Conservation (phyloP, 2,329 filamentous ascomycete species). For the Botrytis paeoniae region DNA sequence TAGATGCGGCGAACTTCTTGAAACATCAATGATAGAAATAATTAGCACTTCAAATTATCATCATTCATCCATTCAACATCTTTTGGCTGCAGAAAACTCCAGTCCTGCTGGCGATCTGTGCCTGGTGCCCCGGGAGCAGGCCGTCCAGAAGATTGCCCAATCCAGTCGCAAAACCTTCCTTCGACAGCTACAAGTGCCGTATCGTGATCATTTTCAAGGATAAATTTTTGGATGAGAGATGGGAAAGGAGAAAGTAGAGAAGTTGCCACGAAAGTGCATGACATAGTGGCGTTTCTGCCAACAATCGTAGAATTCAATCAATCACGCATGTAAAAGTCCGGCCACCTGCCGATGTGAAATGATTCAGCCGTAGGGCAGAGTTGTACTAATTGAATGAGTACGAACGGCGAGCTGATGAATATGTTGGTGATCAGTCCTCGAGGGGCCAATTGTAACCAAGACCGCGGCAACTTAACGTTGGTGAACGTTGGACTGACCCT, state of each 20-base stretch:
- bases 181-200: background rate
- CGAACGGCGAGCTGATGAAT: slow-evolving; percentile 17
- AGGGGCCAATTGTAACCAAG: slow-evolving; percentile 22
- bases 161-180: background rate
- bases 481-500: slow-evolving; percentile 20
- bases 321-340: slow-evolving; percentile 21
- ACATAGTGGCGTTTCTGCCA: slow-evolving; percentile 20
- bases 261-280: slow-evolving; percentile 20
- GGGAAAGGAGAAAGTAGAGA: slow-evolving; percentile 4
- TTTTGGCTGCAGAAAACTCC: background rate
- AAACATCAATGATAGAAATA: background rate
- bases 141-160: slow-evolving; percentile 2
- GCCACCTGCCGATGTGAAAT: slow-evolving; percentile 18
- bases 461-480: slow-evolving; percentile 26
- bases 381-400: slow-evolving; percentile 19
- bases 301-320: slow-evolving; percentile 20
- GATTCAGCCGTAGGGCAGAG: slow-evolving; percentile 22
- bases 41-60: background rate
- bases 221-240: background rate
- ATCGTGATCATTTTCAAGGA: background rate
- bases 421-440: slow-evolving; percentile 21
- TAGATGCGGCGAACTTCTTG: background rate
- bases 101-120: background rate
- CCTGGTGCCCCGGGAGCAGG: background rate
- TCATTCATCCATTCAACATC: background rate